Evolutionary conservation across 2,329 filamentous ascomycete species (phyloP).

Genomic region (Fusarium nelsonii): DNA sequence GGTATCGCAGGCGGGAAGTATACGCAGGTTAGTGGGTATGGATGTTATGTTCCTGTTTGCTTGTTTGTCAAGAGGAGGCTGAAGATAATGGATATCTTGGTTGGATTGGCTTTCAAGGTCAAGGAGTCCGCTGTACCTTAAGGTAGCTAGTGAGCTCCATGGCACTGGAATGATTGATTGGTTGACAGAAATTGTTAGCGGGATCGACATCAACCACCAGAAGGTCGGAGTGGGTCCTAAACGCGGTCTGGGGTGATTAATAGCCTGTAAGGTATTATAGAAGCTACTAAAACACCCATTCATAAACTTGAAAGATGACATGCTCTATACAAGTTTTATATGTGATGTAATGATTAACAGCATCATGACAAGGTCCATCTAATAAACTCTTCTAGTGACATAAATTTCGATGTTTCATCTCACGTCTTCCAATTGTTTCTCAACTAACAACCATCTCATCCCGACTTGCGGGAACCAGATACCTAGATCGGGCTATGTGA

Average conservation of each 20-base stretch:
- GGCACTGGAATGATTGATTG: constrained; percentile 35
- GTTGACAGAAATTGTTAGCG: constrained; percentile 35
- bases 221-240: constrained; percentile 11
- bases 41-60: constrained; percentile 7
- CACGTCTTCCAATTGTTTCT: background rate
- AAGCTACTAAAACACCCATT: too few relatives aligned
- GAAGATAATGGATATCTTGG: constrained; percentile 18
- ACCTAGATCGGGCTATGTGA: background rate
- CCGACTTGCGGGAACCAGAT: constrained; percentile 17
- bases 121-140: constrained; percentile 9
- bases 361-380: background rate
- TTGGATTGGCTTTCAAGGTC: constrained; percentile 32
- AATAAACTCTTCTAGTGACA: background rate
- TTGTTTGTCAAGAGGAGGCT: constrained; percentile 10
- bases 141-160: constrained; percentile 10
- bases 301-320: background rate
- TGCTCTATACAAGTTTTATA: background rate
- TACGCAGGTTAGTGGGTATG: background rate
- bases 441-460: background rate
- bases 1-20: background rate
- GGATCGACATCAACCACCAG: constrained; percentile 16
- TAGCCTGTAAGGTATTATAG: background rate
- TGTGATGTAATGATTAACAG: too few relatives aligned
- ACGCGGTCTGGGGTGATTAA: constrained; percentile 30
- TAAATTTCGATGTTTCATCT: background rate